phyloP scores from a whole-genome alignment of 768 basidiomycete species.

The Tylopilus felleus region DNA sequence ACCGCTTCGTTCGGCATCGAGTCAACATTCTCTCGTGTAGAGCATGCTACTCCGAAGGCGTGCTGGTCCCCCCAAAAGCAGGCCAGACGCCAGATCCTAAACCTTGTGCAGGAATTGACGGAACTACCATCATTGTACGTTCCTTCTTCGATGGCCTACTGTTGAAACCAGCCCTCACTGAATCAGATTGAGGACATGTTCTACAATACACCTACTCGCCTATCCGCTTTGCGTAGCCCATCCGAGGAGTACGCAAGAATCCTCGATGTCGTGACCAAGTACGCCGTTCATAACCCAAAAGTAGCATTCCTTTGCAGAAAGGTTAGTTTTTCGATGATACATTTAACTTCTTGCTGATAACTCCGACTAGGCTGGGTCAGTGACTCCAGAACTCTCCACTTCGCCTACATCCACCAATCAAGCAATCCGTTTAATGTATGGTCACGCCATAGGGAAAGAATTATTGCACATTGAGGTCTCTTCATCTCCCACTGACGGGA shows the following conservation, averaged over 20 bases:
- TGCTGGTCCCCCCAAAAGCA: conserved; percentile 63
- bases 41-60: conserved; percentile 79
- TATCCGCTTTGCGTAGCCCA: conserved; percentile 76
- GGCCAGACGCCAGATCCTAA: conserved; percentile 75
- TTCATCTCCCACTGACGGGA: conserved; percentile 28
- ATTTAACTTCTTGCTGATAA: conserved; percentile 4
- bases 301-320: conserved; percentile 92
- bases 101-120: conserved; percentile 91
- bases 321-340: conserved; percentile 36
- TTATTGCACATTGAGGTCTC: conserved; percentile 48
- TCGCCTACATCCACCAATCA: conserved; percentile 62
- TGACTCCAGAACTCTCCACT: conserved; percentile 78
- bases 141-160: neutral
- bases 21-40: conserved; percentile 38
- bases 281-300: conserved; percentile 89
- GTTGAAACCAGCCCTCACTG: neutral
- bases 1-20: neutral
- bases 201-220: conserved; percentile 86
- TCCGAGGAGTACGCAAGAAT: conserved; percentile 93
- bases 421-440: conserved; percentile 79
- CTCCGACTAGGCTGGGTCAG: conserved; percentile 56
- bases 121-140: conserved; percentile 81
- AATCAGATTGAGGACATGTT: conserved; percentile 91
- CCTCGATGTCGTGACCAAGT: conserved; percentile 87
- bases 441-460: conserved; percentile 75